Base-by-base conservation (phyloP, 306 rosid genomes). In the Sicyos edulis region DNA sequence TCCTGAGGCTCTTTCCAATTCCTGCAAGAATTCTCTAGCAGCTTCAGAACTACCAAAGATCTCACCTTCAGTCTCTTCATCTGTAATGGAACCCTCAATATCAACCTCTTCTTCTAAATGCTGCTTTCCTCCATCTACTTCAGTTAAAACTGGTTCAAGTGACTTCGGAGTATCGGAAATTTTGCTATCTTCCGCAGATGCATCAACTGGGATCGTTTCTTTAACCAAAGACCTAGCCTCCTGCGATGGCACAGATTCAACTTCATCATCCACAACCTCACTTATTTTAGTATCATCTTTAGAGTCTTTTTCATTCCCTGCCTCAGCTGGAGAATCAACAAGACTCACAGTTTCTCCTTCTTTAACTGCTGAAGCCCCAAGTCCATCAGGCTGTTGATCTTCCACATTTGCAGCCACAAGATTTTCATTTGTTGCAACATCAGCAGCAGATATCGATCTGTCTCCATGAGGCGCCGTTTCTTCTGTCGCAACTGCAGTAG, bases 21-120 rank as follows among this genome's bases (percentile, higher is more conserved):
- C 92, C 87, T 88, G 88, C 85, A 86, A 34, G 78, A 83, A 87
- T 67, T 79, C 80, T 63, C 78, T 78, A 26, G 91, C 89, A 66
- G 88, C 88, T 77, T 85, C 97, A 51, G 88, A 82, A 71, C 91
- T 84, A 52, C 89, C 96, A 82, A 82, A 86, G 24, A 85, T 67
- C 81, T 80, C 77, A 54, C 78, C 90, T 40, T 86, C 99, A 74
- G 69, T 89, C 57, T 79, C 86, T 75, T 10, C 86, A 57, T 90
- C 96, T 6, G 86, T 82, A 61, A 66, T 50, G 0, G 80, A 83
- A 76, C 80, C 88, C 65, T 78, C 87, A 63, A 70, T 20, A 79
- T 74, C 81, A 54, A 56, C 96, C 53, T 76, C 79, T 20, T 76
- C 88, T 65, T 74, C 82, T 5, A 20, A 34, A 69, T 22, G 67